Base-by-base conservation (phyloP, 352 stramenopile genomes). In the Globisporangium mamillatum region DNA sequence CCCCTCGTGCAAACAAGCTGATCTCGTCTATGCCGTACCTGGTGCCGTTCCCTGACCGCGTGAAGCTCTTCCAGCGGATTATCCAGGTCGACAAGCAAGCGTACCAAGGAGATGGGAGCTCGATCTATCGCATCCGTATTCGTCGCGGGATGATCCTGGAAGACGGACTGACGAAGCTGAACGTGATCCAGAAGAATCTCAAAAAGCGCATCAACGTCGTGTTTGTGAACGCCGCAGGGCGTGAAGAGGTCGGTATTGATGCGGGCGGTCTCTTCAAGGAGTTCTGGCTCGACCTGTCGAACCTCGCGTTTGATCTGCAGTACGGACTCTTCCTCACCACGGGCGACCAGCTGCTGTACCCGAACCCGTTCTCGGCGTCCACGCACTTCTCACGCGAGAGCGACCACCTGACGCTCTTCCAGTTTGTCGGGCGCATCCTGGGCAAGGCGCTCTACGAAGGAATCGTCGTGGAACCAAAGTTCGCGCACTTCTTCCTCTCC, bases 261-360 rank as follows among this genome's bases (percentile, higher is more conserved):
- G 90, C 95, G 36, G 97, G 97, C 20, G 97, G 97, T 0, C 77
- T 99, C 0, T 99, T 99, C 72, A 99, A 99, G 81, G 97, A 99
- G 70, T 99, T 98, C 70, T 98, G 92, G 90, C 88, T 94, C 22
- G 92, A 88, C 32, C 75, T 99, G 4, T 90, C 83, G 46, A 90
- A 80, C 0, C 76, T 97, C n/a, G 91, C 92, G 24, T 99, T 99
- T 77, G 83, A 98, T 76, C 80, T 91, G 10, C 84, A 96, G 68
- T 98, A 97, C 70, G 96, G 95, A 2, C 75, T 93, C n/a, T 91
- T 91, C 63, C 59, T 87, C 27, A 79, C 76, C 8, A 98, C 89
- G 1, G 71, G 75, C 14, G 83, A 91, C 41, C 80, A 89, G 41
- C 70, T 97, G 7, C 77, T 99, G 82, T 99, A 98, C 75, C 96